Percentiles rank a stretch among this genome's conserved stretches.
Conservation (phyloP, 2,329 filamentous ascomycete genomes). For the Penicillium sclerotigenum region DNA sequence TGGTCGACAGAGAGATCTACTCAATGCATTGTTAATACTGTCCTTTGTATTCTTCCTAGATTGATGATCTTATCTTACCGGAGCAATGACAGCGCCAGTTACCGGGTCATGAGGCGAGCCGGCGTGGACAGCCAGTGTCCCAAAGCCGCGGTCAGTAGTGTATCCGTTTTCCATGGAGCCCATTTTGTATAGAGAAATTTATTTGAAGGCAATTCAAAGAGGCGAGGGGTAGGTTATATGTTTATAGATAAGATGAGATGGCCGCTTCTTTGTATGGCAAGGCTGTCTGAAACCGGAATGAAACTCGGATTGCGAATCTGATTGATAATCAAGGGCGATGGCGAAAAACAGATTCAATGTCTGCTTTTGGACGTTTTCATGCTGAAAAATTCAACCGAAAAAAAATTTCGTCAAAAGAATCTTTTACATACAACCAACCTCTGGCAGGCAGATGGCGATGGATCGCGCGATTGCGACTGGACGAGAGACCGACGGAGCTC, state of each 20-base stretch:
- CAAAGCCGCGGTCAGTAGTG: slow-evolving; percentile 72
- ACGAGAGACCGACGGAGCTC: slow-evolving; percentile 10
- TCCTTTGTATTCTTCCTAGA: neutral
- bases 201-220: slow-evolving; percentile 3
- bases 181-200: slow-evolving; percentile 17
- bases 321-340: slow-evolving; percentile 11
- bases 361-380: slow-evolving; percentile 5
- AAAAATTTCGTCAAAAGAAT: slow-evolving; percentile 12
- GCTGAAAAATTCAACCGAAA: slow-evolving; percentile 7
- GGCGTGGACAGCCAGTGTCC: slow-evolving; percentile 91
- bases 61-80: slow-evolving; percentile 50
- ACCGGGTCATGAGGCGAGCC: slow-evolving; percentile 84
- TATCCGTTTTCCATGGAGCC: slow-evolving; percentile 39
- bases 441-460: slow-evolving; percentile 19
- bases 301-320: slow-evolving; percentile 6
- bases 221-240: neutral
- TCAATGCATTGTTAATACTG: slow-evolving; percentile 9
- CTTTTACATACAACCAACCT: slow-evolving; percentile 28
- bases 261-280: slow-evolving; percentile 2
- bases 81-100: slow-evolving; percentile 92
- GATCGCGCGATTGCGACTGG: slow-evolving; percentile 18
- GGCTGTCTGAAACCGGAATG: neutral
- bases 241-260: slow-evolving; percentile 7
- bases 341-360: slow-evolving; percentile 2
- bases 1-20: slow-evolving; percentile 89